Evolutionary conservation across 1,284 basidiomycete species (phyloP).

Genomic region (Apiotrichum akiyoshidainum): DNA sequence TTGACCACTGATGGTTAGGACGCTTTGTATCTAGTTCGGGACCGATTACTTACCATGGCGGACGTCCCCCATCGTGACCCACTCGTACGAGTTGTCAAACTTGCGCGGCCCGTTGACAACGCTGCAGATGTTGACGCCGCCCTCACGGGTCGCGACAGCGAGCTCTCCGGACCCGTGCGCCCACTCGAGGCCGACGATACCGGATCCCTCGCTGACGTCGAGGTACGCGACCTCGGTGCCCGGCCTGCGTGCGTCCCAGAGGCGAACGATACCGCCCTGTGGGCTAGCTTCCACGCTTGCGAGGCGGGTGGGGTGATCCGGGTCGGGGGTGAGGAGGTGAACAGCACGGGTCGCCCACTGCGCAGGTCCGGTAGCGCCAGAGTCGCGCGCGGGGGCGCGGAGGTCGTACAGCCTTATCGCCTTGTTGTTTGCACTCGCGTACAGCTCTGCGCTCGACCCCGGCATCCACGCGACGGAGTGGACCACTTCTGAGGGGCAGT

Average conservation of each 20-base stretch:
- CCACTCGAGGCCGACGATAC: constrained; percentile 37
- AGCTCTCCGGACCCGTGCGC: constrained; percentile 21
- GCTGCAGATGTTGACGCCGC: constrained; percentile 44
- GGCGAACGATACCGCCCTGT: constrained; percentile 31
- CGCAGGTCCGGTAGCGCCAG: background rate
- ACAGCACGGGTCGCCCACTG: constrained; percentile 43
- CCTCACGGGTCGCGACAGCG: constrained; percentile 43
- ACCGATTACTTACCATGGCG: constrained; percentile 40
- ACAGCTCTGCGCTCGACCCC: constrained; percentile 24
- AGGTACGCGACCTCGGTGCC: constrained; percentile 35
- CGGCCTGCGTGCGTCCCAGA: constrained; percentile 46
- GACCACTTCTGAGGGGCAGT: constrained; percentile 45
- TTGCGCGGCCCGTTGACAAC: constrained; percentile 28
- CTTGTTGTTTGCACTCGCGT: constrained; percentile 41
- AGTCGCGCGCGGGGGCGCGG: constrained; percentile 26
- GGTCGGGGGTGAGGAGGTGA: constrained; percentile 35
- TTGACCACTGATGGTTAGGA: constrained; percentile 35
- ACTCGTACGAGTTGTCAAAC: constrained; percentile 28
- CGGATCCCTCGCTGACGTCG: constrained; percentile 25
- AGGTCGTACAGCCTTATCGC: constrained; percentile 43
- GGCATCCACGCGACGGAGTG: constrained; percentile 37
- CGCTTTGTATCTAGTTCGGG: too few species aligned
- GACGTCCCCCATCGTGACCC: constrained; percentile 37
- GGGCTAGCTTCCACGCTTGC: constrained; percentile 39
- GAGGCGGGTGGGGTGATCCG: constrained; percentile 26